These are phyloP conservation scores for Cytospora chrysosperma DNA, from an alignment of 2,329 filamentous ascomycete genomes.

Conservation along the genomic window DNA sequence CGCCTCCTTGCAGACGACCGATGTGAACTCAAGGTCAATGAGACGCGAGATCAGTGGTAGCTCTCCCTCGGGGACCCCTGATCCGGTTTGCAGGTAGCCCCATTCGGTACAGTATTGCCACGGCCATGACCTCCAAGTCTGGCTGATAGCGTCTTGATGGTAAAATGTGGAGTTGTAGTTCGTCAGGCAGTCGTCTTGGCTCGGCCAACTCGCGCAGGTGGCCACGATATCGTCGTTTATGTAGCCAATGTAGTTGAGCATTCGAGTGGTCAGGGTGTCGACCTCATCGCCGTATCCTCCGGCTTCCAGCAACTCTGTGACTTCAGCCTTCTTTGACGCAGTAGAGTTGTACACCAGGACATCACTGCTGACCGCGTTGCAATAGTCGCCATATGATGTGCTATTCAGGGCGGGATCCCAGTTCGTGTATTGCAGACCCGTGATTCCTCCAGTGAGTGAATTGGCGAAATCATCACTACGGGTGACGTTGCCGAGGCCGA, in stretches of 20 bases:
- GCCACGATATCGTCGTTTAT: conserved; percentile 33
- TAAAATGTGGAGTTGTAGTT: conserved; percentile 38
- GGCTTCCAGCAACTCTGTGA: conserved; percentile 39
- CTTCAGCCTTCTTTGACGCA: conserved; percentile 35
- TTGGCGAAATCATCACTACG: conserved; percentile 50
- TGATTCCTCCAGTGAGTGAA: conserved; percentile 41
- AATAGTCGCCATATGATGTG: conserved; percentile 47
- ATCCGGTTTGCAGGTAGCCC: conserved; percentile 77
- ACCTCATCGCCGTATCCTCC: conserved; percentile 42
- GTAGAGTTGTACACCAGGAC: conserved; percentile 43
- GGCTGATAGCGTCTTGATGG: conserved; percentile 36
- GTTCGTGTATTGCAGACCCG: conserved; percentile 47
- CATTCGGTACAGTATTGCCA: conserved; percentile 63
- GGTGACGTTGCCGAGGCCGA: conserved; percentile 47
- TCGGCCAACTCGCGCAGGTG: conserved; percentile 25
- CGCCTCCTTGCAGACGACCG: conserved; percentile 60
- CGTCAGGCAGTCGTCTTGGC: conserved; percentile 40
- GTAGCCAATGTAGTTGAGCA: conserved; percentile 55
- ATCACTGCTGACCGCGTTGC: conserved; percentile 44
- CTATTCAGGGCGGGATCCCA: conserved; percentile 51
- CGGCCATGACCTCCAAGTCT: conserved; percentile 47
- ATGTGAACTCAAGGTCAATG: conserved; percentile 62
- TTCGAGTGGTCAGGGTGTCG: conserved; percentile 39
- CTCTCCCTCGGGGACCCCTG: conserved; percentile 61
- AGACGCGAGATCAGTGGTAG: conserved; percentile 71